Evolutionary conservation across 1,284 basidiomycete genomes (phyloP), one percentile per base, ranked within the genome.

Genomic region (Boletus putidus): DNA sequence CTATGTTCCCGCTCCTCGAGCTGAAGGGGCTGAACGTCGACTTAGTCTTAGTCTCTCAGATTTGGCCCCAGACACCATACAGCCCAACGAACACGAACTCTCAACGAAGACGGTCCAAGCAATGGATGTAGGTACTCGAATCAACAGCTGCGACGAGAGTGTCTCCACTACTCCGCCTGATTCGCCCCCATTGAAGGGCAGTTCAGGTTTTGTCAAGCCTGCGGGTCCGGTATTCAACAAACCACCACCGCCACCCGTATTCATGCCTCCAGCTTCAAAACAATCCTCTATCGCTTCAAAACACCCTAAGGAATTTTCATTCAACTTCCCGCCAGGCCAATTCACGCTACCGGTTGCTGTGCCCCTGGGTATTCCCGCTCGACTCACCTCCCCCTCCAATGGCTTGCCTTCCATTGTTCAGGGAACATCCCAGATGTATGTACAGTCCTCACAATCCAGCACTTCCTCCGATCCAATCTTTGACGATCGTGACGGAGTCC

Each of bases 161-260:
- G 63, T 75, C 5, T 82, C 85, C 10, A 86, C 83, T 20, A 87
- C 86, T 14, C 85, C 86, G 42, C 81, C 84, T 8, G 73, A 82
- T 60, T 85, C 86, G 11, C 83, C 84, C 12, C 79, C 82, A 23
- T 65, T 72, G 6, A 68, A 65, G 23, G 69, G 64, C n/a, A 66
- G 44, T 33, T 58, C 66, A 14, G 70, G 66, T 42, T 77, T 80
- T 63, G 65, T 69, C 21, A 68, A 74, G 29, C 78, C 77, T 9
- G 60, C 71, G 16, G 77, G 68, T 11, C 79, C 80, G 4, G 82
- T 87, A 6, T 87, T 89, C 72, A 83, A 81, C 64, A 84, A 83
- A 66, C 73, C 65, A 23, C 72, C 69, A 21, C 61, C 55, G 18
- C 84, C 77, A 8, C 79, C 81, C 16, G 84, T 87, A 2, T 87